Evolutionary conservation across 768 basidiomycete species (phyloP).

Genomic region (Rubroboletus satanas): DNA sequence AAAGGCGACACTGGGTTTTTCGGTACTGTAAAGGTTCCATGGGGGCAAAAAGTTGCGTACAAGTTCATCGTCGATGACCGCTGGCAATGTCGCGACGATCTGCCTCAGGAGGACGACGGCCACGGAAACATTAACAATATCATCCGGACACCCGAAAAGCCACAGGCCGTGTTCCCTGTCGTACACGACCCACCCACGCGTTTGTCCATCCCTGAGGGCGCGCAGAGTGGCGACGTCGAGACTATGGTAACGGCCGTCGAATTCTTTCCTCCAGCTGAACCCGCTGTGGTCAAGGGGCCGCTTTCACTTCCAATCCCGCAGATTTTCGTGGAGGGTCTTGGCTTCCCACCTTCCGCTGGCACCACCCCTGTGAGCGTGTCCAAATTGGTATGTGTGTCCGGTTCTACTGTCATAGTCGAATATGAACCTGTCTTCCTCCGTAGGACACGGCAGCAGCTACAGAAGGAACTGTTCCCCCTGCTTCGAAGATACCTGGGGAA

Average conservation of each 20-base stretch:
- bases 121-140: conserved; percentile 72
- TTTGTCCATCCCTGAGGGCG: conserved; percentile 15
- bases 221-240: conserved; percentile 13
- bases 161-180: conserved; percentile 11
- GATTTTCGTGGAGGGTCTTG: conserved; percentile 13
- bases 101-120: conserved; percentile 58
- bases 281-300: conserved; percentile 1
- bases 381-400: conserved; percentile 12
- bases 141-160: conserved; percentile 49
- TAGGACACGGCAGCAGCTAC: conserved; percentile 24
- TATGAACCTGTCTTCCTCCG: neutral
- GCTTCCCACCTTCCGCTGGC: conserved; percentile 24
- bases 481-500: neutral
- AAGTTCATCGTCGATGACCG: conserved; percentile 78
- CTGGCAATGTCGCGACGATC: conserved; percentile 54
- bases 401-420: neutral
- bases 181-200: conserved; percentile 1
- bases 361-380: conserved; percentile 36
- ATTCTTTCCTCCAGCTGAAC: conserved; percentile 13
- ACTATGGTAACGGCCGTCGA: conserved; percentile 27
- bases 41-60: conserved; percentile 61
- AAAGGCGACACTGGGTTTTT: conserved; percentile 55
- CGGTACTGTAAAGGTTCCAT: conserved; percentile 52
- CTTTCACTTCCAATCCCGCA: conserved; percentile 18
- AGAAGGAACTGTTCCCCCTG: conserved; percentile 11